Conservation (phyloP, 176 grass and related monocot species). For the Hordeum marinum region DNA sequence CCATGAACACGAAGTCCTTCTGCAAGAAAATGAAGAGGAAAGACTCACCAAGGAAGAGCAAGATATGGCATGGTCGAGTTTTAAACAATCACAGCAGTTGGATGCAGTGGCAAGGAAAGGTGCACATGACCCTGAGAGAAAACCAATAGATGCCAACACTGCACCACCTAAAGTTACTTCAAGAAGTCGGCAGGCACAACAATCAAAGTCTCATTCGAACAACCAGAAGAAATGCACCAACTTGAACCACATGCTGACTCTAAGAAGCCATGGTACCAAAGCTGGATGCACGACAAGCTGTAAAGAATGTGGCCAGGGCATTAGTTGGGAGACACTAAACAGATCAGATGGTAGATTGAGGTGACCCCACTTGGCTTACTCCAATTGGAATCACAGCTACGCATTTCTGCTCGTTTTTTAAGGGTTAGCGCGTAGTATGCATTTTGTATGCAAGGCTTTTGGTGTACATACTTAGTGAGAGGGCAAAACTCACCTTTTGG, state of each 20-base stretch:
- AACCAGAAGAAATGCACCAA: constrained; percentile 94
- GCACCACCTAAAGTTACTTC: constrained; percentile 23
- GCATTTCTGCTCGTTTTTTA: background rate
- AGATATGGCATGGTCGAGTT: constrained; percentile 79
- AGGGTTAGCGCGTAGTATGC: constrained; percentile 14
- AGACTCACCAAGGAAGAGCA: constrained; percentile 94
- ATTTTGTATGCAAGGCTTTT: background rate
- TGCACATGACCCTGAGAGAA: constrained; percentile 30
- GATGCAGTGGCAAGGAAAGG: constrained; percentile 47
- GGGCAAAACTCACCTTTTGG: background rate
- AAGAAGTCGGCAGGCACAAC: constrained; percentile 37
- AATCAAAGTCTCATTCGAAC: constrained; percentile 40
- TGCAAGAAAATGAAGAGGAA: constrained; percentile 96
- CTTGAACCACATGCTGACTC: constrained; percentile 69
- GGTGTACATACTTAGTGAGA: background rate
- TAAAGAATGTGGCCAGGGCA: constrained; percentile 71
- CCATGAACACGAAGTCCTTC: constrained; percentile 92
- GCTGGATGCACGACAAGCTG: constrained; percentile 72
- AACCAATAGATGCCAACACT: constrained; percentile 14
- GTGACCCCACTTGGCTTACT: constrained; percentile 20
- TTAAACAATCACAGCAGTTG: constrained; percentile 53
- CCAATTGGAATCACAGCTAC: background rate
- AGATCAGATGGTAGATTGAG: constrained; percentile 63
- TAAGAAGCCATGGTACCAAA: constrained; percentile 68
- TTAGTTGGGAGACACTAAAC: constrained; percentile 90